A percentile compares a stretch with the other conserved stretches of the same genome.
These are phyloP conservation scores for Maudiozyma pseudohumilis DNA, from an alignment of 805 yeast genomes.

Conservation along the genomic window DNA sequence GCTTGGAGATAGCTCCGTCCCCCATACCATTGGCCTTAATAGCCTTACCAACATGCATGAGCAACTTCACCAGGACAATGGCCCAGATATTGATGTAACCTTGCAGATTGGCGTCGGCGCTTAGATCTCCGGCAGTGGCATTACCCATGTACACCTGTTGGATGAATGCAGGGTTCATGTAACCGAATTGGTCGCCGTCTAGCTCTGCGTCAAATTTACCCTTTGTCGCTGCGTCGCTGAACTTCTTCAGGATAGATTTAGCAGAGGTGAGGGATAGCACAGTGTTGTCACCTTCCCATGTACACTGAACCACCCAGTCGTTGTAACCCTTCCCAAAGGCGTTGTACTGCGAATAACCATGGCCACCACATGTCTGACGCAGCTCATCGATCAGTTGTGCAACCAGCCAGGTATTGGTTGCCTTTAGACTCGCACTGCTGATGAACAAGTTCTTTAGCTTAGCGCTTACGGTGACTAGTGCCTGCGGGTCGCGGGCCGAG, in stretches of 20 bases:
- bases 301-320: constrained; percentile 97
- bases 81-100: constrained; percentile 29
- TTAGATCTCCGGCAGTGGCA: constrained; percentile 17
- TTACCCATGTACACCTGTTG: constrained; percentile 17
- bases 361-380: constrained; percentile 94
- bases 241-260: constrained; percentile 46
- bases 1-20: constrained; percentile 31
- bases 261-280: constrained; percentile 79
- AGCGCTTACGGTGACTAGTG: constrained; percentile 27
- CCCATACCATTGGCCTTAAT: constrained; percentile 22
- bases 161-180: constrained; percentile 23
- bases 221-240: constrained; percentile 28
- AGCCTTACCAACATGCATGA: constrained; percentile 21
- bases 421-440: constrained; percentile 79
- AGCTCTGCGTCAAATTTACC: constrained; percentile 29
- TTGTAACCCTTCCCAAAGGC: constrained; percentile 82
- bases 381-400: constrained; percentile 76
- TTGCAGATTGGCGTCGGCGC: constrained; percentile 25
- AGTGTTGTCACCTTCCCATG: constrained; percentile 97
- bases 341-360: constrained; percentile 87
- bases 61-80: constrained; percentile 20
- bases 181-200: constrained; percentile 24
- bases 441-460: constrained; percentile 71
- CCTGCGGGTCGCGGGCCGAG: constrained; percentile 28
- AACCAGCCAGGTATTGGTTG: constrained; percentile 81